Evolutionary conservation across 768 basidiomycete genomes (phyloP), one percentile per base, ranked within the genome.

Genomic region (Sarcodon sp.): DNA sequence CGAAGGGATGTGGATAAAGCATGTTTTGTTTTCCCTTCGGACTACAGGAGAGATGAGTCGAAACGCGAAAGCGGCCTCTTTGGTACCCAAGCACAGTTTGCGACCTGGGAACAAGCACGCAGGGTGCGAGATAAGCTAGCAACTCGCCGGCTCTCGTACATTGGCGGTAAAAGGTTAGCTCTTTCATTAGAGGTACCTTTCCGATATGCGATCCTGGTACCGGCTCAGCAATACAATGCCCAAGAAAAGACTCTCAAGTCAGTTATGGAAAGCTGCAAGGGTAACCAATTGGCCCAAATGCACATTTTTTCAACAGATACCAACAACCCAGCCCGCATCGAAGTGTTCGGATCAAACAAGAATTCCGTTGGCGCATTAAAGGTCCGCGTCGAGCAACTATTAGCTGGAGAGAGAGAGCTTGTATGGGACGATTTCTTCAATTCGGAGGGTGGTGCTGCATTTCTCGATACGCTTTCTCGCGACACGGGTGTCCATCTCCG

Each of bases 321-420:
- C 39, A 18, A 12, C 35, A 15, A 11, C 53, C 56, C 33, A 44
- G 64, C 71, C 41, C 59, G 63, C 13, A 66, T 80, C 36, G 67
- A 61, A 4, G 64, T 80, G n/a, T 53, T 63, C 1, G 79, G 79
- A 0, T 64, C 71, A 10, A 71, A 73, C 45, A 73, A 74, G 59
- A 71, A 73, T 52, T 69, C 68, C 1, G 68, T 73, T 1, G 80
- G 80, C 1, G 66, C 69, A 4, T 55, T 82, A 50, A 81, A 80
- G 61, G 78, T 80, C 8, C 64, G 77, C 46, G 72, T 77, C 0
- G 80, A 81, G 57, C 70, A 64, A 45, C 56, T 81, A 36, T 70
- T 68, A 2, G 65, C 64, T 18, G 79, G 79, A 4, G 70, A 74
- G 36, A 70, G 61, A 33, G 61, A 80, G 3, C 59, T 60, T 3